Base-by-base conservation (phyloP, 495 filamentous ascomycete genomes). In the Cercophora newfieldiana region DNA sequence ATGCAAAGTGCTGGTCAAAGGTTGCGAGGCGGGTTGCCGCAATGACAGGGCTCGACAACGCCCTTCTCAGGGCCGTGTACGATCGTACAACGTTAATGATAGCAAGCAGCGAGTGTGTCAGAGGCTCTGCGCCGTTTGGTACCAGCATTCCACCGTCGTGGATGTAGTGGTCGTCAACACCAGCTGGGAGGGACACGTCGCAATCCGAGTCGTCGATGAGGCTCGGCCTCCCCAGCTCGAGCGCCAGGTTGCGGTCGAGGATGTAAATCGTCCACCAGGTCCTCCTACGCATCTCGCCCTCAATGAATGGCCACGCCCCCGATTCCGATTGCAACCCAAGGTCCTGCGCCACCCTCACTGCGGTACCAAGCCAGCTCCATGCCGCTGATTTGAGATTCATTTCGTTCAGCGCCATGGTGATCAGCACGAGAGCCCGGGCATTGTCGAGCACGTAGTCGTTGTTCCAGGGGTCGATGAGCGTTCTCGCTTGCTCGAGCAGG, bases 261-360 rank as follows among this genome's bases (percentile, higher is more conserved):
- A 90, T 86, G 76, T 97, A 98, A 65, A 97, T 86, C 31, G 90
- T 86, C 95, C 95, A 99, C 95, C 95, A 99, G 14, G 96, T 87
- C 56, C 95, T 85, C 62, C 91, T 84, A 59, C 94, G 84, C 88
- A 92, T 94, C 71, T 97, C 96, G n/a, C 83, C 86, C 74, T 98
- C 95, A 18, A 96, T 78, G 14, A 88, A 79, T 12, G 88, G 81
- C 87, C 88, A 90, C 7, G 89, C 85, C 1, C 87, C 90, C 18
- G 84, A 86, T 66, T 97, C 93, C 25, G 86, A 81, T 69, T 98
- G 88, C 26, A 99, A 79, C 3, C 93, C 94, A 64, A 97, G 86
- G 73, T 96, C 92, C 78, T 97, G 95, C 0, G 91, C 89, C 49
- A 93, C 90, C 62, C 90, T 81, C 28, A 97, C 87, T 0, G 93